Conservation (phyloP, 2,329 filamentous ascomycete species). For the Chrysoporthe austroafricana region DNA sequence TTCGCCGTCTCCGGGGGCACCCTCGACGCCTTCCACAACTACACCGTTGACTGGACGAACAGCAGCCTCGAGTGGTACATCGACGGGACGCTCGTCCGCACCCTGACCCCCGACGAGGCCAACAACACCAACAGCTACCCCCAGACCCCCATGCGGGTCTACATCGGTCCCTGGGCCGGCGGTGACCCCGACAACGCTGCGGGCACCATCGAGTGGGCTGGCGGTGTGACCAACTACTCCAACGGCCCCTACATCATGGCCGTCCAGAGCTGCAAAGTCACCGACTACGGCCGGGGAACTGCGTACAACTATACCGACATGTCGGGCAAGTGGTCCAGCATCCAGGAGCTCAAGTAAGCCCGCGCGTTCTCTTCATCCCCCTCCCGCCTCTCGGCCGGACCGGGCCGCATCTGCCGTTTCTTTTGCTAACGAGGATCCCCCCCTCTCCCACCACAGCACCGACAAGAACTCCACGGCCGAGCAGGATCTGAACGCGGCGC, state of each 20-base stretch:
- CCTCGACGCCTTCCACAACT: conserved; percentile 71
- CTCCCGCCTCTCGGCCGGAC: neutral
- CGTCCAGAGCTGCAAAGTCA: conserved; percentile 61
- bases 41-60: conserved; percentile 74
- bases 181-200: conserved; percentile 58
- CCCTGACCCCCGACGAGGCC: conserved; percentile 63
- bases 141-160: conserved; percentile 76
- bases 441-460: conserved; percentile 43
- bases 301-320: conserved; percentile 68
- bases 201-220: conserved; percentile 70
- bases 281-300: conserved; percentile 65
- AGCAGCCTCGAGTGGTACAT: conserved; percentile 70
- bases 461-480: conserved; percentile 56
- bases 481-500: conserved; percentile 46
- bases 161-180: conserved; percentile 69
- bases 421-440: neutral
- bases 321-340: conserved; percentile 66
- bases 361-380: neutral
- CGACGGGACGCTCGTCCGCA: conserved; percentile 68
- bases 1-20: conserved; percentile 58
- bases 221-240: conserved; percentile 68
- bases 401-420: neutral
- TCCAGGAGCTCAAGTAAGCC: conserved; percentile 59
- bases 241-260: conserved; percentile 74
- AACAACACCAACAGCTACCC: conserved; percentile 68